These are phyloP conservation scores for Allodekkera sacchari DNA, from an alignment of 805 yeast species.

Conservation along the genomic window DNA sequence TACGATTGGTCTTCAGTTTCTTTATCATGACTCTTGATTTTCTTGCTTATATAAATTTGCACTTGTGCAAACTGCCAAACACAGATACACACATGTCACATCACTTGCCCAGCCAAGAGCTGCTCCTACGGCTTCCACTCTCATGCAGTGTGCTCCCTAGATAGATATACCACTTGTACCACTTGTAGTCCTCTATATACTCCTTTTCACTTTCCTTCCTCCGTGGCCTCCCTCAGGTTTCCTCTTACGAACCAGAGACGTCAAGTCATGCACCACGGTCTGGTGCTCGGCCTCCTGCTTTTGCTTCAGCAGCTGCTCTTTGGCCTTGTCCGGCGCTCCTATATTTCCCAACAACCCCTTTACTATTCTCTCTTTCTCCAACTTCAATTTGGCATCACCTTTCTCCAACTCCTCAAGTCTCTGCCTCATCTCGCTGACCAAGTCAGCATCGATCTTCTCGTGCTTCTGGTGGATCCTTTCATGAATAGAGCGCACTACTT, in stretches of 20 bases:
- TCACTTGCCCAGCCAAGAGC: no score
- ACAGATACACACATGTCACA: no score
- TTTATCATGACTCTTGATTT: no score
- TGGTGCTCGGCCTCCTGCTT: constrained; percentile 1
- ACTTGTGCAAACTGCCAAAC: no score
- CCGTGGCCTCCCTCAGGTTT: constrained; percentile 10
- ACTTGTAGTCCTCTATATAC: no score
- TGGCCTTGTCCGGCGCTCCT: constrained; percentile 6
- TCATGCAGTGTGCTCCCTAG: no score
- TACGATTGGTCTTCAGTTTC: no score
- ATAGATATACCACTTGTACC: no score
- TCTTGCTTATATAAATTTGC: no score
- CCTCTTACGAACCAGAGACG: constrained; percentile 52
- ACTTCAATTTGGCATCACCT: constrained; percentile 40
- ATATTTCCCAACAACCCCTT: constrained; percentile 50
- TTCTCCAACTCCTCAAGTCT: constrained; percentile 47
- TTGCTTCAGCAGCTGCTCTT: not conserved
- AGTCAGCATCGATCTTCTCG: constrained; percentile 31
- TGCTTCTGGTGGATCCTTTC: constrained; percentile 29
- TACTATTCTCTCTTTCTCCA: constrained; percentile 44
- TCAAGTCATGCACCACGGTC: constrained; percentile 48
- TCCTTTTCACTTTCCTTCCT: not conserved
- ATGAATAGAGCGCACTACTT: constrained; percentile 37
- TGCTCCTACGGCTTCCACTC: no score
- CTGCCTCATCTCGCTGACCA: constrained; percentile 47